These are phyloP conservation scores for Fusarium albosuccineum DNA, from an alignment of 2,329 filamentous ascomycete genomes.

Conservation along the genomic window DNA sequence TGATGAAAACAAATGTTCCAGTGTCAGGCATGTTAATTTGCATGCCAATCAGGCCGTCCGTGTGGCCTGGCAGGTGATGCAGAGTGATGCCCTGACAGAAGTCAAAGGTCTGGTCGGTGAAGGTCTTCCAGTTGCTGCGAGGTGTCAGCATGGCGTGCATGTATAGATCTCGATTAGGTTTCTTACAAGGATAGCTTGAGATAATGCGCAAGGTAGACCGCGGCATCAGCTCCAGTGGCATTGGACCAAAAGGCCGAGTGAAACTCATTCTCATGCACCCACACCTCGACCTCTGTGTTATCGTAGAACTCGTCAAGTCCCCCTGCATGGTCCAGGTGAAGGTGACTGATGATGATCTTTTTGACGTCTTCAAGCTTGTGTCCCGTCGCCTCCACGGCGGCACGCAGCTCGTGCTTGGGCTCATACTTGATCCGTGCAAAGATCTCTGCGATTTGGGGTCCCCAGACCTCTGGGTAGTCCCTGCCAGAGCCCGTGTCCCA, in stretches of 20 bases:
- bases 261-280: conserved; percentile 62
- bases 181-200: conserved; percentile 21
- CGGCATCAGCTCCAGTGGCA: conserved; percentile 50
- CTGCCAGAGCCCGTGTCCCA: conserved; percentile 34
- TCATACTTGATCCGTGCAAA: conserved; percentile 35
- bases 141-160: not conserved
- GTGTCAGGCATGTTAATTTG: conserved; percentile 49
- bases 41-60: conserved; percentile 47
- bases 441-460: conserved; percentile 26
- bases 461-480: conserved; percentile 36
- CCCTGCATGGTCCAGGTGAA: conserved; percentile 63
- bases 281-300: conserved; percentile 57
- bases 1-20: conserved; percentile 51
- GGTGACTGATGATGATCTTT: conserved; percentile 59
- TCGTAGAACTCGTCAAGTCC: conserved; percentile 59
- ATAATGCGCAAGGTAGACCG: conserved; percentile 37
- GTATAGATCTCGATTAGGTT: not conserved
- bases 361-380: conserved; percentile 61
- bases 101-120: conserved; percentile 32
- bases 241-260: conserved; percentile 60
- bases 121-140: conserved; percentile 39
- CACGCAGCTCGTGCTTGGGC: conserved; percentile 27
- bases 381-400: conserved; percentile 36
- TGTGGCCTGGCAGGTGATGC: conserved; percentile 42
- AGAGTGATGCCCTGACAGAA: conserved; percentile 40